These are phyloP conservation scores for Dillenia turbinata DNA, from an alignment of 164 flowering plant species.

Conservation along the genomic window DNA sequence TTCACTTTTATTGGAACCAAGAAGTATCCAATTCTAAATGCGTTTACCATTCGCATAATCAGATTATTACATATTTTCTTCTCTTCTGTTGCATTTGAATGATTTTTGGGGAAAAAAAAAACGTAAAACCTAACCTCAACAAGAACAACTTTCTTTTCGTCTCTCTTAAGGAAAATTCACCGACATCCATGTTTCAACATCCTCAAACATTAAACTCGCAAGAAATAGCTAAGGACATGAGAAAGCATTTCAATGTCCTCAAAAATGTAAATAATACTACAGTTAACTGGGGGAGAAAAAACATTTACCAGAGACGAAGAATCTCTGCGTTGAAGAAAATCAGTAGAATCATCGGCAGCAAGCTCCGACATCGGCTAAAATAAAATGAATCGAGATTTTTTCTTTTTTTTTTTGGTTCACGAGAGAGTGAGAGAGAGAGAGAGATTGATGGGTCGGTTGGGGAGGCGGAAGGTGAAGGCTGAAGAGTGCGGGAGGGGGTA, in stretches of 20 bases:
- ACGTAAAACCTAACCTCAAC: neutral
- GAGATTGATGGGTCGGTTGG: neutral
- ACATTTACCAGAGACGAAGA: slow-evolving; percentile 6
- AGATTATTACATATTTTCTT: no score
- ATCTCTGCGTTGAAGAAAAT: slow-evolving; percentile 3
- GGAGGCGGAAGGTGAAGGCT: neutral
- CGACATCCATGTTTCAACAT: neutral
- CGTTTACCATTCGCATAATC: no score
- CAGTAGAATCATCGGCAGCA: slow-evolving; percentile 10
- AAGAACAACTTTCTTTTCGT: neutral
- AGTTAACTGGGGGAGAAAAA: neutral
- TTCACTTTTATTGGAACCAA: no score
- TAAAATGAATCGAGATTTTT: neutral
- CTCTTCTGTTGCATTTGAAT: no score
- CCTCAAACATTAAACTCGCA: neutral
- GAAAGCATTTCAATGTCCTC: neutral
- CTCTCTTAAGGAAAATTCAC: neutral
- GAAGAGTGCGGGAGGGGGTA: neutral
- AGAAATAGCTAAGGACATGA: neutral
- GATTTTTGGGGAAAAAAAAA: neutral
- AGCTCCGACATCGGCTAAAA: slow-evolving; percentile 5
- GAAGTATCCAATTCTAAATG: no score
- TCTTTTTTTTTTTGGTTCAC: neutral
- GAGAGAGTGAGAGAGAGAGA: slow-evolving; percentile 1
- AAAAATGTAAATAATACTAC: neutral